A percentile compares a stretch with the other conserved stretches of the same genome.
These are phyloP conservation scores for Clitoria ternatea DNA, from an alignment of 306 rosid species.

Conservation along the genomic window DNA sequence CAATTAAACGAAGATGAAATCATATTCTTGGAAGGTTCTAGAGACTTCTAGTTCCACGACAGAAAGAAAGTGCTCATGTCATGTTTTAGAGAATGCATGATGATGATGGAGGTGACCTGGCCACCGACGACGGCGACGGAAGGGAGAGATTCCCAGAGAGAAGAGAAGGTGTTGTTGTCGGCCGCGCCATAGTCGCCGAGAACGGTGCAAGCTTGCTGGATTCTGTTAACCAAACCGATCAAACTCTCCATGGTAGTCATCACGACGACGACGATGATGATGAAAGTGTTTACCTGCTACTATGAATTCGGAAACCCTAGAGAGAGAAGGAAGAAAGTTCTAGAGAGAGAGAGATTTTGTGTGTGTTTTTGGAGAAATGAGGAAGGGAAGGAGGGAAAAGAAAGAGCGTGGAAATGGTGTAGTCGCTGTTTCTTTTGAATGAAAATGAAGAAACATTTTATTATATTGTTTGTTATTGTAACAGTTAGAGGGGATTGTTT, in stretches of 20 bases:
- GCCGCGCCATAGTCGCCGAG: slow-evolving; percentile 92
- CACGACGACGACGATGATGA: neutral
- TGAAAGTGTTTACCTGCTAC: neutral
- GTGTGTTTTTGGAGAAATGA: no score
- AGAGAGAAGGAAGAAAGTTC: neutral
- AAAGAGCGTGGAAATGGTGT: neutral
- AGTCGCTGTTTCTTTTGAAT: no score
- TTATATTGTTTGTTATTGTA: no score
- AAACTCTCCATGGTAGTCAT: slow-evolving; percentile 96
- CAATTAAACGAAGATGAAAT: neutral
- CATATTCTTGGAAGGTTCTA: neutral
- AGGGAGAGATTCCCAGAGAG: slow-evolving; percentile 97
- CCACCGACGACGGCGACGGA: slow-evolving; percentile 97
- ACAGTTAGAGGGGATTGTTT: no score
- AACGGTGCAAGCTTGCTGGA: slow-evolving; percentile 86
- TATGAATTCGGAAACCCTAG: neutral
- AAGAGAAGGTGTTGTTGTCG: slow-evolving; percentile 52
- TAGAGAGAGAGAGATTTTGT: neutral
- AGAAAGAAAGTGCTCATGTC: neutral
- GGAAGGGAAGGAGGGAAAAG: neutral
- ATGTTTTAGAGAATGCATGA: neutral
- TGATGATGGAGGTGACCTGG: slow-evolving; percentile 44
- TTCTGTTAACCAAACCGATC: slow-evolving; percentile 88
- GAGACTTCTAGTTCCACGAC: neutral
- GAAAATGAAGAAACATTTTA: no score